These are phyloP conservation scores for Gentiana straminea DNA, from an alignment of 257 asterid genomes.

Conservation along the genomic window DNA sequence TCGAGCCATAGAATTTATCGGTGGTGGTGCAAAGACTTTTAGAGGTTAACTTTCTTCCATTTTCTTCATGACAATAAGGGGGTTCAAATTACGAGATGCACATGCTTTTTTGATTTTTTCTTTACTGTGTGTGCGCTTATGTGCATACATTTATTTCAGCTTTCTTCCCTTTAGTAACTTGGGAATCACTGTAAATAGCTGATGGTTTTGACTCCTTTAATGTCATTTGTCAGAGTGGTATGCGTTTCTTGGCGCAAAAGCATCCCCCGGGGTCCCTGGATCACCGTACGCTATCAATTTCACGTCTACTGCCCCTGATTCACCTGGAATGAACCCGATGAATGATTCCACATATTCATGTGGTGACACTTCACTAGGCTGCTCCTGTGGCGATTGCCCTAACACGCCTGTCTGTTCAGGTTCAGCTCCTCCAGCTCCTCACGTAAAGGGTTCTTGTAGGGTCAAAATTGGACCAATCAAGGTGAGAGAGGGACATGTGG, in stretches of 20 bases:
- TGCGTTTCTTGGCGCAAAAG: constrained; percentile 65
- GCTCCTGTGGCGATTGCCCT: constrained; percentile 99
- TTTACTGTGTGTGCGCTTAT: not conserved
- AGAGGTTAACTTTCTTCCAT: constrained; percentile 31
- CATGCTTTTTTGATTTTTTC: not conserved
- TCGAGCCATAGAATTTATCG: constrained; percentile 89
- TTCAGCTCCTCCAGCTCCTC: constrained; percentile 61
- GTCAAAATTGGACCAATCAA: constrained; percentile 73
- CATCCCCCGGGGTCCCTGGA: constrained; percentile 68
- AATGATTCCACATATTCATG: constrained; percentile 78
- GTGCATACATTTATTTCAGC: not conserved
- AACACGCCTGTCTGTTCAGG: constrained; percentile 56
- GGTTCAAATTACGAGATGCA: not conserved
- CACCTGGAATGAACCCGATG: constrained; percentile 84
- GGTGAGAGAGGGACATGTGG: constrained; percentile 33
- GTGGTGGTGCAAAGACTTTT: constrained; percentile 89
- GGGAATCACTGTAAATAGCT: not conserved
- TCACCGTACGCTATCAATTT: constrained; percentile 87
- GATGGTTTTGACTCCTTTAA: constrained; percentile 1
- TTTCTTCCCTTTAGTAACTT: constrained; percentile 1
- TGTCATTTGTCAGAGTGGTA: constrained; percentile 73
- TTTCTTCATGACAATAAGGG: not conserved
- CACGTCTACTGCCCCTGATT: constrained; percentile 50
- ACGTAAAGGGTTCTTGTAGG: constrained; percentile 59
- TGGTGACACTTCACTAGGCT: constrained; percentile 84